phyloP scores from a whole-genome alignment of 2,329 filamentous ascomycete species.

The Paecilomyces formosus region DNA sequence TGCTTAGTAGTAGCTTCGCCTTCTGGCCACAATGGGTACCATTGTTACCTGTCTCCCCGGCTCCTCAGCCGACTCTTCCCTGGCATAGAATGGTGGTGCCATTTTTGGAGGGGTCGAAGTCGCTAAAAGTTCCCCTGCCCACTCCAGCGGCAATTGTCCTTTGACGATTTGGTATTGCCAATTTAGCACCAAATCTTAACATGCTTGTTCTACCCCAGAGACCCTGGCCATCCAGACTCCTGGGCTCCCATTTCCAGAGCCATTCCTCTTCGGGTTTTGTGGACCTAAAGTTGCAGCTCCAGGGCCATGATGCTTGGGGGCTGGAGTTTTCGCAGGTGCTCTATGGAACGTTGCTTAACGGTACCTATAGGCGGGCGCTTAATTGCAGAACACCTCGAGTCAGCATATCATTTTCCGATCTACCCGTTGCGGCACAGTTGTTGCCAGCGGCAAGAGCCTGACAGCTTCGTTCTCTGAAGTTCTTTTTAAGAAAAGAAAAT shows the following conservation, averaged over 20 bases:
- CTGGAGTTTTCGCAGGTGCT: slow-evolving; percentile 14
- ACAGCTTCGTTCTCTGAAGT: slow-evolving; percentile 20
- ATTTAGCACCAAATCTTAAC: background rate
- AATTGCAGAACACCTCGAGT: slow-evolving; percentile 28
- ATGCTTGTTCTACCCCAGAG: background rate
- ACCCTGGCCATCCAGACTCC: background rate
- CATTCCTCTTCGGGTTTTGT: slow-evolving; percentile 11
- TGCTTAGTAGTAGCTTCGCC: background rate
- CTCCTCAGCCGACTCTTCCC: background rate
- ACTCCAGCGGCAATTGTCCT: background rate
- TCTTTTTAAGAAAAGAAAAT: slow-evolving; percentile 18
- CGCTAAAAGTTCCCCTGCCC: background rate
- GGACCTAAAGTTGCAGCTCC: slow-evolving; percentile 19
- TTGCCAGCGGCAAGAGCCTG: slow-evolving; percentile 20
- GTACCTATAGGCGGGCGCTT: slow-evolving; percentile 26
- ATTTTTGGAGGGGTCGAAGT: background rate
- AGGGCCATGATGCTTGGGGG: slow-evolving; percentile 25
- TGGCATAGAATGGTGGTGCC: background rate
- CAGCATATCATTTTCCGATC: slow-evolving; percentile 17
- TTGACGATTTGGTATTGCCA: background rate
- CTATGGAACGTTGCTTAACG: slow-evolving; percentile 4
- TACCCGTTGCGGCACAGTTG: slow-evolving; percentile 21
- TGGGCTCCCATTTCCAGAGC: slow-evolving; percentile 7
- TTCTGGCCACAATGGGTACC: background rate
- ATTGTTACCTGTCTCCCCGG: background rate